Percentiles rank a stretch among this genome's conserved stretches.
These are phyloP conservation scores for Fragilaria crotonensis DNA, from an alignment of 108 stramenopile genomes.

Conservation along the genomic window DNA sequence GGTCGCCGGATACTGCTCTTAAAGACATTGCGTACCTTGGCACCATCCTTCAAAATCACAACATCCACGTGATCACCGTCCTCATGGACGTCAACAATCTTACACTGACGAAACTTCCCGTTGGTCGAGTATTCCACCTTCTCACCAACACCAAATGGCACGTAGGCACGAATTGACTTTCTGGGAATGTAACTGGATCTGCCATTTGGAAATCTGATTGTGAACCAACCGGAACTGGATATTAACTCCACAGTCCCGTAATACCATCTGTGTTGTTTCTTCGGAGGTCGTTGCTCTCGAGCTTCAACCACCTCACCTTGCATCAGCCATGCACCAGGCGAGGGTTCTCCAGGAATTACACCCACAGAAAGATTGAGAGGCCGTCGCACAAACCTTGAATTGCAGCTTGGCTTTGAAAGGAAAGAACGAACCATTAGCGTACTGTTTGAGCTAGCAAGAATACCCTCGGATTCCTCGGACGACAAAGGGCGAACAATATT, in stretches of 20 bases:
- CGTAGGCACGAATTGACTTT: neutral
- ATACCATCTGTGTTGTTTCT: neutral
- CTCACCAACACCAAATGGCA: conserved; percentile 9
- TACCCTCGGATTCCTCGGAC: no score
- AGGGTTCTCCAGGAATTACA: no score
- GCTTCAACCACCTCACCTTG: conserved; percentile 22
- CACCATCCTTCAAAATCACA: neutral
- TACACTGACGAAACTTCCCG: neutral
- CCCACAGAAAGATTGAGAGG: no score
- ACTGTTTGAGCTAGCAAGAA: no score
- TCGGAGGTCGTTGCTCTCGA: neutral
- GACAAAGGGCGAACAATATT: no score
- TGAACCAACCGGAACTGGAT: neutral
- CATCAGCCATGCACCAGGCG: conserved; percentile 8
- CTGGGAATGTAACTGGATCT: neutral
- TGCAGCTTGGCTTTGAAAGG: no score
- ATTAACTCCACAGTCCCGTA: neutral
- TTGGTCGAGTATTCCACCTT: neutral
- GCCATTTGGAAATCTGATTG: neutral
- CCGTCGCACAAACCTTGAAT: no score
- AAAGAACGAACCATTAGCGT: no score
- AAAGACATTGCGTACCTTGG: no score
- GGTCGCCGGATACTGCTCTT: neutral
- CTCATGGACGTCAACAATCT: neutral
- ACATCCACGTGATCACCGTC: conserved; percentile 1